Conservation (phyloP, 352 stramenopile species). For the Albugo laibachii region DNA sequence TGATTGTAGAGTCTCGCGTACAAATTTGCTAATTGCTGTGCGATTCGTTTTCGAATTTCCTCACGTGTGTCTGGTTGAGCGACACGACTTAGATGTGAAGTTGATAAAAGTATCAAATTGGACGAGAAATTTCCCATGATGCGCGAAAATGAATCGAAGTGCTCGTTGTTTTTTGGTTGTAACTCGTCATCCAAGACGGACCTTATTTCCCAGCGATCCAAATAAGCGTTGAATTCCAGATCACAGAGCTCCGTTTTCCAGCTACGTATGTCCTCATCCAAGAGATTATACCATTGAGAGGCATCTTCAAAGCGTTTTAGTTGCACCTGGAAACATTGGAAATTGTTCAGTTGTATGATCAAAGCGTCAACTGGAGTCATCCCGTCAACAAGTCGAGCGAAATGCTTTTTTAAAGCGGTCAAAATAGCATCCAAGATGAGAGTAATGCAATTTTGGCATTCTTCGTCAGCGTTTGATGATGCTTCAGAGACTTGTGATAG, state of each 20-base stretch:
- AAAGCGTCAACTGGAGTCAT: slow-evolving; percentile 25
- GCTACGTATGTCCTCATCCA: slow-evolving; percentile 12
- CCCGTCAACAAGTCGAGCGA: slow-evolving; percentile 16
- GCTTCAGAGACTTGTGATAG: slow-evolving; percentile 40
- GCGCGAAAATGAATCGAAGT: neutral
- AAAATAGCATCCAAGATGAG: slow-evolving; percentile 28
- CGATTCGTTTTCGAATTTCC: neutral
- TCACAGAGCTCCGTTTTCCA: neutral
- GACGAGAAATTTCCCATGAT: neutral
- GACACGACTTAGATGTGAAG: neutral
- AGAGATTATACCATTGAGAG: slow-evolving; percentile 13
- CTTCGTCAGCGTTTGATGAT: slow-evolving; percentile 26
- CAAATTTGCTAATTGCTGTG: too few species aligned
- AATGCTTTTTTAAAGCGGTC: slow-evolving; percentile 28
- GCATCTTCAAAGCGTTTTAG: slow-evolving; percentile 25
- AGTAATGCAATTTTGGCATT: slow-evolving; percentile 26
- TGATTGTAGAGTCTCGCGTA: too few species aligned
- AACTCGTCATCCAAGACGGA: neutral
- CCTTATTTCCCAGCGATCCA: neutral
- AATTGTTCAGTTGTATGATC: slow-evolving; percentile 52
- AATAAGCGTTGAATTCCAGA: neutral
- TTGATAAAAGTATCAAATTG: neutral
- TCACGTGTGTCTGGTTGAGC: neutral
- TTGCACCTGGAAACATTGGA: slow-evolving; percentile 33
- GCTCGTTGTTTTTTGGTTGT: neutral